These are phyloP conservation scores for Eucalyptus cloeziana DNA, from an alignment of 345 rosid genomes.

Conservation along the genomic window DNA sequence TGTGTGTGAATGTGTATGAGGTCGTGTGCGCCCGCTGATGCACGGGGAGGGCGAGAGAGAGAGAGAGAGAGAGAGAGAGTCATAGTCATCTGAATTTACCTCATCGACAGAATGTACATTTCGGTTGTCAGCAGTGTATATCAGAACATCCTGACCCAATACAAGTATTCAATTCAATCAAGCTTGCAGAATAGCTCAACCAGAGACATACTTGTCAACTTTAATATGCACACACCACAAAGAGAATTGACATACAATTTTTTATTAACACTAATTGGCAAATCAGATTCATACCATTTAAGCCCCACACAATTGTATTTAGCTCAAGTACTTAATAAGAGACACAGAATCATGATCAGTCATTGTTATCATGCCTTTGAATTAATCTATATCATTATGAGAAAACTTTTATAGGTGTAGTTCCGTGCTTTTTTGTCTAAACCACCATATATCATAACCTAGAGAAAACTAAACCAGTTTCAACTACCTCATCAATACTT, in stretches of 20 bases:
- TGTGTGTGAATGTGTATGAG: background rate
- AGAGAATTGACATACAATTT: background rate
- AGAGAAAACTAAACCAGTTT: background rate
- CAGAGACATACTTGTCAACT: background rate
- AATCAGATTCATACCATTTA: background rate
- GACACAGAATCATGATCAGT: background rate
- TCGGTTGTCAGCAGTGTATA: slow-evolving; percentile 83
- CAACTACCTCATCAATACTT: background rate
- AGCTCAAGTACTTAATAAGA: background rate
- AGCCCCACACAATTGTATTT: background rate
- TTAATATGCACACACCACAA: background rate
- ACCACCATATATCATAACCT: background rate
- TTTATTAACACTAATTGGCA: background rate
- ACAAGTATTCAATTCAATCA: background rate
- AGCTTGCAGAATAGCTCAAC: background rate
- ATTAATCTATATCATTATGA: background rate
- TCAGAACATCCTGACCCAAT: slow-evolving; percentile 52
- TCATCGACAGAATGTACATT: slow-evolving; percentile 87
- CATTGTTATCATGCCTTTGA: background rate
- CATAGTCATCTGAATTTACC: slow-evolving; percentile 18
- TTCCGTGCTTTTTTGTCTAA: background rate
- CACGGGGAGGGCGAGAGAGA: background rate
- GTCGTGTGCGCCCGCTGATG: background rate
- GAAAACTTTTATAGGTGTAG: background rate
- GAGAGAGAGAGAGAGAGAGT: background rate